Base-by-base conservation (phyloP, 176 grass and related monocot species). In the Chloris gayana region DNA sequence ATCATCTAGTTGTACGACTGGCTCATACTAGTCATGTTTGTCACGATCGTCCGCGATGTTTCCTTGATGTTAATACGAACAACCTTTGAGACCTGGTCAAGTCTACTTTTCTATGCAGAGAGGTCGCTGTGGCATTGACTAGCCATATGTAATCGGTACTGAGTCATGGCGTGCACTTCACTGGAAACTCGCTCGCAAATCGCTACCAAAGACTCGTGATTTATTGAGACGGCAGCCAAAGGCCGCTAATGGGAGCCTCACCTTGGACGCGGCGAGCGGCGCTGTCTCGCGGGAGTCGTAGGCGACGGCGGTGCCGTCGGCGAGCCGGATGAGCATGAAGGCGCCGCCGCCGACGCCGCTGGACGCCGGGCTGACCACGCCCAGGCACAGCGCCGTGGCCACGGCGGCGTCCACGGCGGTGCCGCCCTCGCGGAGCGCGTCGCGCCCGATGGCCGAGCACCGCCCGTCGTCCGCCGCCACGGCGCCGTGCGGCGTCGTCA, bases 331-430 rank as follows among this genome's bases (percentile, higher is more conserved):
- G 26, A 98, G 90, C 95, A 95, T 98, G 90, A 98, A 98, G 0
- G 92, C 90, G 32, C 95, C 95, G 6, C 95, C 95, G 67, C 95
- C 95, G 10, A 95, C 45, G 9, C 92, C 95, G 81, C 95, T 98
- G 33, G 95, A 98, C 1, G 95, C 95, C 6, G 95, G 90, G 85
- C 92, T 98, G 41, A 95, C 92, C 9, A 95, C 95, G 25, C 95
- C 95, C 18, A 98, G 88, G 79, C 95, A 98, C 29, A 98, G 35
- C 3, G 82, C 80, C 22, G 90, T 11, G 24, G 84, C 77, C 0
- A 94, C 92, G 4, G 95, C 88, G 0, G 86, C 92, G 78, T 98
- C 95, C 64, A 98, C 92, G 32, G 92, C 88, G 58, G 61, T 78
- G 3, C 95, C 92, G 44, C 95, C 92, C 12, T 85, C 67, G 5